Evolutionary conservation across 106 monocot genomes (phyloP).

Genomic region (Dioscorea zingiberensis): DNA sequence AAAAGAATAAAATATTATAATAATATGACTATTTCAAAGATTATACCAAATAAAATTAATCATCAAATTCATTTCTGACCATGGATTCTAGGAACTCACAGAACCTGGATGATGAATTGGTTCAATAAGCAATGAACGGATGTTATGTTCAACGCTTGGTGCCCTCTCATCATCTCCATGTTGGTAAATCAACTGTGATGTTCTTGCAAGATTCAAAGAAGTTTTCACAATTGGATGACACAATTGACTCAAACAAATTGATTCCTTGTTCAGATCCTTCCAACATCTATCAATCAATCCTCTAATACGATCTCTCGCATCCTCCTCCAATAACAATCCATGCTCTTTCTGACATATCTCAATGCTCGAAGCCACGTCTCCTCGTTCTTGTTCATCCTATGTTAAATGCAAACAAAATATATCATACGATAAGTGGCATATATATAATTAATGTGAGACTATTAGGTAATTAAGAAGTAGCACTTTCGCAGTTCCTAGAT

Average conservation of each 20-base stretch:
- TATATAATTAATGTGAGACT: too few relatives aligned
- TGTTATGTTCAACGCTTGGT: background rate
- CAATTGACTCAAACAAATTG: background rate
- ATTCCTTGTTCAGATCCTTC: constrained; percentile 1
- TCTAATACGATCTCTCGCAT: background rate
- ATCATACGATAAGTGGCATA: too few relatives aligned
- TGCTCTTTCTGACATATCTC: constrained; percentile 3
- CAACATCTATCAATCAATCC: background rate
- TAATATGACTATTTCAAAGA: too few relatives aligned
- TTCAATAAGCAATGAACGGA: background rate
- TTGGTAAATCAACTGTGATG: constrained; percentile 9
- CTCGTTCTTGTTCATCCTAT: constrained; percentile 6
- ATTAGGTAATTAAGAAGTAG: too few relatives aligned
- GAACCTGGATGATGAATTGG: constrained; percentile 3
- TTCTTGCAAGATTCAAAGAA: constrained; percentile 5
- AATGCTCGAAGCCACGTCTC: constrained; percentile 11
- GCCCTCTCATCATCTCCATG: constrained; percentile 9
- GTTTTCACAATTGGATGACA: background rate
- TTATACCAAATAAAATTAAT: too few relatives aligned
- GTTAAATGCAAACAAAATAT: too few relatives aligned
- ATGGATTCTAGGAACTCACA: too few relatives aligned
- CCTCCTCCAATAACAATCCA: background rate
- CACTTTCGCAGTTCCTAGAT: constrained; percentile 17
- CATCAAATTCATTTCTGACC: too few relatives aligned
- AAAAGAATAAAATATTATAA: too few relatives aligned